Conservation (phyloP, 176 grass and related monocot species). For the Poa annua region DNA sequence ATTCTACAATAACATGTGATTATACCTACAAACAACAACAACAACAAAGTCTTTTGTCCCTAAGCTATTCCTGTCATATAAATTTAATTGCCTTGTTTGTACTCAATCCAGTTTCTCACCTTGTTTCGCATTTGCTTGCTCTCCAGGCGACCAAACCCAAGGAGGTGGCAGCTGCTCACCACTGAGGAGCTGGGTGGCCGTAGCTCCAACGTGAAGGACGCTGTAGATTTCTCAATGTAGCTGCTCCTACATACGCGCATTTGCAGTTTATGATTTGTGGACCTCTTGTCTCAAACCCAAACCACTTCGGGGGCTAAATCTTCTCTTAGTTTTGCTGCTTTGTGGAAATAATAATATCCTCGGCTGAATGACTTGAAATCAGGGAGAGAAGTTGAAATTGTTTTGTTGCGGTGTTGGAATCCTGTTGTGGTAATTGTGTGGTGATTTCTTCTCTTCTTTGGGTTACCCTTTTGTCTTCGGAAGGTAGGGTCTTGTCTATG, state of each 20-base stretch:
- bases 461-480: not conserved
- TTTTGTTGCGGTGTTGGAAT: not conserved
- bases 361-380: conserved; percentile 30
- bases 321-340: not conserved
- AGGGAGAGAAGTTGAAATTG: not conserved
- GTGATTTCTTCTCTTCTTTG: not conserved
- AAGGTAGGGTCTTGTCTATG: too few species aligned
- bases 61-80: too few species aligned
- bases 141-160: conserved; percentile 54
- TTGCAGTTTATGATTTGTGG: conserved; percentile 39
- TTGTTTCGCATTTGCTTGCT: not conserved
- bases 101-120: not conserved
- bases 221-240: conserved; percentile 15
- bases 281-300: conserved; percentile 18
- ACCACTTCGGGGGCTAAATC: not conserved
- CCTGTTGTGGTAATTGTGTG: not conserved
- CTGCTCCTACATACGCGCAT: not conserved
- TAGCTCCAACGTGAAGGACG: too few species aligned
- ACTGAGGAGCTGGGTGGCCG: conserved; percentile 25
- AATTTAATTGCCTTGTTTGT: not conserved
- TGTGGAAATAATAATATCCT: conserved; percentile 47
- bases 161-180: conserved; percentile 54
- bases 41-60: too few species aligned
- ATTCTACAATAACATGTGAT: too few species aligned
- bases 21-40: too few species aligned